Base-by-base conservation (phyloP, 305 asterid species). In the Lippia alba region DNA sequence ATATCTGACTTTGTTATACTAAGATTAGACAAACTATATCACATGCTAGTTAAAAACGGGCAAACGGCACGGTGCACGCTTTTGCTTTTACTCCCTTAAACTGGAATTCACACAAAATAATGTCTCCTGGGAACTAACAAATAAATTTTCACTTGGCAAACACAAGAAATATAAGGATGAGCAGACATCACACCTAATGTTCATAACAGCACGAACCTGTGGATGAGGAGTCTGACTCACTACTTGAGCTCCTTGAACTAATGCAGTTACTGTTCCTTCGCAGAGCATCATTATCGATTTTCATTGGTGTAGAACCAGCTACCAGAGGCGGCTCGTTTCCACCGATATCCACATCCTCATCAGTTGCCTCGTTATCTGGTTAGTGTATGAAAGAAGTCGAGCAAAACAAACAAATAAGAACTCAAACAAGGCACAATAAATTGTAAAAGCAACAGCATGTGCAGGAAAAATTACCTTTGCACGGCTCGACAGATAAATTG, bases 261-360 rank as follows among this genome's bases (percentile, higher is more conserved):
- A 78, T 70, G 82, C 84, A 73, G 66, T 81, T 85, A 71, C 79
- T 80, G 69, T 80, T 85, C 73, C 78, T 76, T 70, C 40, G 78
- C n/a, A 76, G 69, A 69, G 74, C 68, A 51, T 82, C 81, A 77
- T 76, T 80, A 49, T 80, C 87, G 59, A 71, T 79, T 69, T 77
- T 83, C 57, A 82, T 58, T n/a, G 87, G 82, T 24, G 90, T 76
- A 65, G 79, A 82, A 72, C 86, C 84, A 57, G 93, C 81, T 49
- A 74, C 45, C 53, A 86, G 94, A 6, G 80, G 91, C 18, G 77
- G 86, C 72, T 84, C 96, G 79, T 83, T 67, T 73, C 83, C 91
- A 66, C 85, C 91, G 82, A 88, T 85, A 79, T 90, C 96, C 61
- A 86, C 83, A 76, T 86, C 89, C 80, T 85, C 91, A 34, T 88